A percentile compares a stretch with the other conserved stretches of the same genome.
Evolutionary conservation across 768 basidiomycete species (phyloP).

Genomic region (Xerocomellus chrysenteron): DNA sequence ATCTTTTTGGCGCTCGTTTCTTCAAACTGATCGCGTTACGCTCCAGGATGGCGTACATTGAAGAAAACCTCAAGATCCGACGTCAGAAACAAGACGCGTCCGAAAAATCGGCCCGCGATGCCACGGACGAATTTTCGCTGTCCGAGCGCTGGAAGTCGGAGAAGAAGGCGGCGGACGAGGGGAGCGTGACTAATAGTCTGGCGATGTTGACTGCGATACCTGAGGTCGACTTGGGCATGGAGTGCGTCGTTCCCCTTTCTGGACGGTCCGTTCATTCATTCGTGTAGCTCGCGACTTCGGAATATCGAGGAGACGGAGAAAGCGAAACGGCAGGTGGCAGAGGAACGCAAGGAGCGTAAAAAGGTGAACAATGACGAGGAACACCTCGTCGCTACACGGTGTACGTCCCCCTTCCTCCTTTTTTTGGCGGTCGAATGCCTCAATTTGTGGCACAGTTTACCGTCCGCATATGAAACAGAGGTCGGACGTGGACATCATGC

Average conservation of each 20-base stretch:
- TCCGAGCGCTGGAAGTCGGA: conserved; percentile 65
- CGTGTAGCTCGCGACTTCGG: conserved; percentile 71
- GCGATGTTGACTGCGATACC: conserved; percentile 98
- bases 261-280: no score
- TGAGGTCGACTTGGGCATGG: conserved; percentile 97
- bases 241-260: conserved; percentile 56
- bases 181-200: conserved; percentile 88
- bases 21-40: neutral
- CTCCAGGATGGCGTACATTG: conserved; percentile 91
- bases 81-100: conserved; percentile 53
- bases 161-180: conserved; percentile 69
- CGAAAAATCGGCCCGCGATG: conserved; percentile 42
- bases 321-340: conserved; percentile 83
- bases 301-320: conserved; percentile 99
- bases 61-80: conserved; percentile 83
- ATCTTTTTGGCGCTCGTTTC: conserved; percentile 3
- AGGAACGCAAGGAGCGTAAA: conserved; percentile 63
- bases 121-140: conserved; percentile 75
- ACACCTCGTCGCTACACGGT: conserved; percentile 83
- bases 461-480: conserved; percentile 79
- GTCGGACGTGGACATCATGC: conserved; percentile 84
- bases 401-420: conserved; percentile 47
- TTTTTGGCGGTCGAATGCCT: neutral
- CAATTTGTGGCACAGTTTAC: conserved; percentile 55
- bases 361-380: conserved; percentile 65